Evolutionary conservation across 1,139 yeast species (phyloP).

Genomic region (Casaregolazyma suthepensis): DNA sequence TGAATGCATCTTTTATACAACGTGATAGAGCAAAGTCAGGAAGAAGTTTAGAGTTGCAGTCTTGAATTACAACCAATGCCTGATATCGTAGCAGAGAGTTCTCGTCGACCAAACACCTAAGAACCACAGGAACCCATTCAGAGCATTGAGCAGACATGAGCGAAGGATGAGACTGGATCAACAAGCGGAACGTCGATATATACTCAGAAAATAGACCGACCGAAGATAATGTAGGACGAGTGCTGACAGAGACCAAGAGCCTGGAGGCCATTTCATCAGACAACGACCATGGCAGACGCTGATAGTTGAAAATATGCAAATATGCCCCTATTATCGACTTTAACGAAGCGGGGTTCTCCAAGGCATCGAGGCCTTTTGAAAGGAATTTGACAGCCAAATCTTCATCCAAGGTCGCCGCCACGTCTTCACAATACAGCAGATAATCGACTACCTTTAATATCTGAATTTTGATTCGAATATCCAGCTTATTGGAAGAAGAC

Average conservation of each 20-base stretch:
- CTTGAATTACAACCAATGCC: slow-evolving; percentile 20
- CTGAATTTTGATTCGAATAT: slow-evolving; percentile 19
- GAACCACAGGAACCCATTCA: slow-evolving; percentile 23
- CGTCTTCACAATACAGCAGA: slow-evolving; percentile 20
- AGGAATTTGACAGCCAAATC: slow-evolving; percentile 23
- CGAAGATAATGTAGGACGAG: slow-evolving; percentile 21
- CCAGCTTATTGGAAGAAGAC: slow-evolving; percentile 15
- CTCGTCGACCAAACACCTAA: slow-evolving; percentile 18
- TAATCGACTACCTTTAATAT: slow-evolving; percentile 24
- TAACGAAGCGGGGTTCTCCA: slow-evolving; percentile 18
- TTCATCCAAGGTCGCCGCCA: slow-evolving; percentile 19
- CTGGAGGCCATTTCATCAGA: slow-evolving; percentile 19
- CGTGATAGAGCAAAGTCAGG: slow-evolving; percentile 15
- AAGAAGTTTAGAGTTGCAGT: slow-evolving; percentile 18
- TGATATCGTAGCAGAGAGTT: slow-evolving; percentile 19
- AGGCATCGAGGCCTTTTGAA: slow-evolving; percentile 20
- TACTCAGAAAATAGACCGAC: slow-evolving; percentile 23
- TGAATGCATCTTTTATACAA: slow-evolving; percentile 14
- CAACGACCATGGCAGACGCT: slow-evolving; percentile 20
- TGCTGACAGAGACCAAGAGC: slow-evolving; percentile 17
- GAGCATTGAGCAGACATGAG: slow-evolving; percentile 18
- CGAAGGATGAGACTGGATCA: slow-evolving; percentile 15
- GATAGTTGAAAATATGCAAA: slow-evolving; percentile 25
- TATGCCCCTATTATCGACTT: slow-evolving; percentile 24
- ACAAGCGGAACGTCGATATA: slow-evolving; percentile 16